Evolutionary conservation across 495 filamentous ascomycete species (phyloP).

Genomic region (Chlorociboria aeruginascens): DNA sequence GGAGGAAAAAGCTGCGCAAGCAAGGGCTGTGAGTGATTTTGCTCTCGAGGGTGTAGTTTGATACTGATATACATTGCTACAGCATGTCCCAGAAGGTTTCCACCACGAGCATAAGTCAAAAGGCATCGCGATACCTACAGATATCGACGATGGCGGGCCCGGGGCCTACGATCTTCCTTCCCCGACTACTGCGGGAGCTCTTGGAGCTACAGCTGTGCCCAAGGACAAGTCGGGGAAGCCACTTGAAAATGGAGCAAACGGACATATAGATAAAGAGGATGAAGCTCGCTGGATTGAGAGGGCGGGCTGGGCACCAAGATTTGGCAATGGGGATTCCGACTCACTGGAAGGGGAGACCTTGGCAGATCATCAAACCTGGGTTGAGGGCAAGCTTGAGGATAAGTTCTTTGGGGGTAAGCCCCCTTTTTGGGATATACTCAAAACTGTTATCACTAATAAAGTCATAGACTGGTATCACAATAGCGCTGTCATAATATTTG

Average conservation of each 20-base stretch:
- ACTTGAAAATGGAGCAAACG: conserved; percentile 30
- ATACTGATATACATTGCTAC: conserved; percentile 6
- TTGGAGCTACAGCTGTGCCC: conserved; percentile 31
- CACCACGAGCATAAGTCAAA: conserved; percentile 52
- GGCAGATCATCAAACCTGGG: conserved; percentile 73
- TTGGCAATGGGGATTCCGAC: conserved; percentile 39
- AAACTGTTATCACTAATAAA: conserved; percentile 10
- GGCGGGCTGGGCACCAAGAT: conserved; percentile 81
- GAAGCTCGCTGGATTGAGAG: conserved; percentile 51
- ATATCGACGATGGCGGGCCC: conserved; percentile 57
- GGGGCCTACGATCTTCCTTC: conserved; percentile 68
- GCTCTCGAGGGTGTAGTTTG: not conserved
- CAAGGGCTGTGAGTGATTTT: conserved; percentile 52
- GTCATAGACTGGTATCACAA: conserved; percentile 94
- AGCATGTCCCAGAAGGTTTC: conserved; percentile 51
- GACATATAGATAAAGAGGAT: conserved; percentile 37
- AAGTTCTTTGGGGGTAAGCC: conserved; percentile 78
- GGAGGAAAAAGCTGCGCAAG: conserved; percentile 72
- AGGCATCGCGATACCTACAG: conserved; percentile 59
- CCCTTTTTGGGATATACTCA: not conserved
- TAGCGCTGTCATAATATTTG: conserved; percentile 80
- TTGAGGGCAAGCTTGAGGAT: conserved; percentile 79
- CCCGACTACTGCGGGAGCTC: conserved; percentile 55
- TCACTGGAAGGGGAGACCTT: conserved; percentile 48
- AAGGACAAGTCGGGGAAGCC: conserved; percentile 34